Evolutionary conservation across 2,329 filamentous ascomycete genomes (phyloP), one percentile per base, ranked within the genome.

Genomic region (Talaromyces amestolkiae): DNA sequence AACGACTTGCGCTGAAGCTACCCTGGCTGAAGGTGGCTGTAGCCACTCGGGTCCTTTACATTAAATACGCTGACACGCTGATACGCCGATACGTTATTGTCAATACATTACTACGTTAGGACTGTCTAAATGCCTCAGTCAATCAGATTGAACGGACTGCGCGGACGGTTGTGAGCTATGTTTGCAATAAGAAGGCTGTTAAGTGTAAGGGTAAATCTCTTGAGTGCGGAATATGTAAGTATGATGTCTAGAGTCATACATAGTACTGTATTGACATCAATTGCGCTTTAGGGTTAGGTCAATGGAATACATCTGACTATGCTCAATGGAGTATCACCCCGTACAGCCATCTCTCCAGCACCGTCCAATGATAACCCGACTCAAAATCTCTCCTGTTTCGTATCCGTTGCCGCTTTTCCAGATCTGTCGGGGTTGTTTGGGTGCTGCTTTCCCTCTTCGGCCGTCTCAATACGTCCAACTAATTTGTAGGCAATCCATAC

Each of bases 361-460:
- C 10, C 31, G 47, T 13, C 60, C 60, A 62, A 62, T 62, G 33
- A 31, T 17, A 54, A 1, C n/a, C 15, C 35, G 8, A 22, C 15
- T 3, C 1, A 31, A 33, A 39, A 62, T 43, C 47, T 62, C 47
- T 62, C 60, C 47, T 62, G 60, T 54, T 54, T 62, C 58, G 58
- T 45, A 41, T 47, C 58, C 35, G 41, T 47, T 45, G 58, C 37
- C 58, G 41, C 58, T 33, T 60, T 47, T 22, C 41, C 41, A 43
- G 39, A 47, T 60, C 58, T 22, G 58, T 33, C 58, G 13, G 49
- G 10, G 27, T 11, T n/a, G 15, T 53, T 53, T 53, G 24, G 49
- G 47, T 51, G 47, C 45, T 49, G 22, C 47, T 51, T 51, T 31
- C 47, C 43, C 47, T 51, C 22, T 47, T 47, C 45, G 19, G 24